Evolutionary conservation across 78 protist species (phyloP), one percentile per base, ranked within the genome.

Genomic region (Corallochytrium limacisporum): DNA sequence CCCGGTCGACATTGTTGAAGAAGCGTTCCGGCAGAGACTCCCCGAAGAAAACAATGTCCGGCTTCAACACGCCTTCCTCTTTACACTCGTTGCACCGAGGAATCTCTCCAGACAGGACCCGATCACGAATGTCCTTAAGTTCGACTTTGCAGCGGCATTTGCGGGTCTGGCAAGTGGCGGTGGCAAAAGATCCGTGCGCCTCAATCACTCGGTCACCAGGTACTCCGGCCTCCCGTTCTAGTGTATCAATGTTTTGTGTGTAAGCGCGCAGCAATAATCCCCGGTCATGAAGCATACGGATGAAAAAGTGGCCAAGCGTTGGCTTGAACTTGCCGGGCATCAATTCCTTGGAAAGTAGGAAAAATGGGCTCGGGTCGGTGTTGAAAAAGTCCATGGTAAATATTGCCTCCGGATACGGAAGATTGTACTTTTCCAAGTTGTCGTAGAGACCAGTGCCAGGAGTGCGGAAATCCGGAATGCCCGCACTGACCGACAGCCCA

Each of bases 241-340:
- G 72, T 22, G 82, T 69, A 43, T 93, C 97, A 29, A 90, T 88
- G 59, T 93, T 93, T 63, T 93, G 97, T 24, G 97, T 82, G 74
- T 85, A 93, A 32, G 56, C 54, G n/a, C 93, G 72, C 28, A 69
- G 69, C 29, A 93, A 71, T 37, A 77, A 13, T 20, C 83, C 83
- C 53, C 70, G 65, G 20, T 85, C 82, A 0, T 61, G 35, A 10
- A 93, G 68, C 54, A 84, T 32, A 35, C 50, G 26, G 32, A 88
- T 51, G 70, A 93, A 86, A 29, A 78, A 29, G 68, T 93, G 97
- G 9, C 51, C 68, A 1, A 61, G 38, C 24, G 97, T 86, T 32
- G 93, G 88, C 53, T 62, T 46, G 69, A 68, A 77, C 6, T 29
- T 28, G 13, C 80, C 82, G 1, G 89, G 89, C 37, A 63, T 81